Conservation (phyloP, 768 basidiomycete genomes). For the Pulveroboletus sp. region DNA sequence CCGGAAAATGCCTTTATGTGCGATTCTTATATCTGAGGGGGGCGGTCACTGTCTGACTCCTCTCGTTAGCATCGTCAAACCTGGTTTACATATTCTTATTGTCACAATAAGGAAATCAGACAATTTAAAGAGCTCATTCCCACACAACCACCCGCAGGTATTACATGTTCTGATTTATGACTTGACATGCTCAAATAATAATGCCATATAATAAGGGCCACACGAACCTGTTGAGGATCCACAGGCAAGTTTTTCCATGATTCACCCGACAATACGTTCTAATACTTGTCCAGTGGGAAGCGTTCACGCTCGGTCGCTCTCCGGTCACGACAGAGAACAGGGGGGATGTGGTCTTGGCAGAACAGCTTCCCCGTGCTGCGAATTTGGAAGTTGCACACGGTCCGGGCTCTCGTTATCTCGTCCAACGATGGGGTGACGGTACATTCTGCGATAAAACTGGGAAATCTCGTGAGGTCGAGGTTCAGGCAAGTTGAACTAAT, state of each 20-base stretch:
- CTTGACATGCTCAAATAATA: conserved; percentile 19
- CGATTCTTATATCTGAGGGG: conserved; percentile 36
- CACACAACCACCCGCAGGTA: conserved; percentile 65
- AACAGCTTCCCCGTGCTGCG: conserved; percentile 57
- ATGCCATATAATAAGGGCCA: conserved; percentile 45
- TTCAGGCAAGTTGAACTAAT: conserved; percentile 62
- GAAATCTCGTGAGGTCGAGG: conserved; percentile 83
- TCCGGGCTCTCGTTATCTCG: conserved; percentile 84
- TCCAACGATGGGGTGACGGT: conserved; percentile 88
- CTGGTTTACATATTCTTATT: conserved; percentile 98
- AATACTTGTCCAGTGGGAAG: conserved; percentile 54
- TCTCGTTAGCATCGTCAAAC: conserved; percentile 68
- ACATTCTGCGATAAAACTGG: conserved; percentile 93
- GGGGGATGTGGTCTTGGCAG: conserved; percentile 61
- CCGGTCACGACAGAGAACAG: conserved; percentile 55
- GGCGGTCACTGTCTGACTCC: conserved; percentile 30
- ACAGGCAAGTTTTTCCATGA: conserved; percentile 50
- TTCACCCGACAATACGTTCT: conserved; percentile 22
- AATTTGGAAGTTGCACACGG: conserved; percentile 75
- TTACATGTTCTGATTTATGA: conserved; percentile 24
- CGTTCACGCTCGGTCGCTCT: conserved; percentile 74
- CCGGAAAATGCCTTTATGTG: conserved; percentile 83
- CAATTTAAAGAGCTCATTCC: conserved; percentile 87
- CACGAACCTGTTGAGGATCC: conserved; percentile 84
- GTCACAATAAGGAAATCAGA: conserved; percentile 91